These are phyloP conservation scores for Podaxis mareebaensis DNA, from an alignment of 768 basidiomycete species.

Conservation along the genomic window DNA sequence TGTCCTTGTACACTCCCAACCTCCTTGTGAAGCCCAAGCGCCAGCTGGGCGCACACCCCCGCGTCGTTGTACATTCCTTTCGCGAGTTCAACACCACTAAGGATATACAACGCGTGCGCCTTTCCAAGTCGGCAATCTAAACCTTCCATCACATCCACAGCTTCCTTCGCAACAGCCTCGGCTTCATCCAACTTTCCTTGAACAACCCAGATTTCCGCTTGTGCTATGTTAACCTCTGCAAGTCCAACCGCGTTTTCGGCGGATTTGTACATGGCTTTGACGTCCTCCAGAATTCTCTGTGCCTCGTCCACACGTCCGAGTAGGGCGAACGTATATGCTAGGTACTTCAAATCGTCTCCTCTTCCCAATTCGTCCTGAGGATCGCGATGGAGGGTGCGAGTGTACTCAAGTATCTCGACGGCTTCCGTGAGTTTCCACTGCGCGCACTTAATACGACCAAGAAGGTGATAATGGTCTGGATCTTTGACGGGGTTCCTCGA, in stretches of 20 bases:
- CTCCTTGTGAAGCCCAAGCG: slow-evolving; percentile 21
- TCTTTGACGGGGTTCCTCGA: slow-evolving; percentile 23
- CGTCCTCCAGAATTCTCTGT: neutral
- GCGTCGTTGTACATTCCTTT: slow-evolving; percentile 22
- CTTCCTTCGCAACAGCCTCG: neutral
- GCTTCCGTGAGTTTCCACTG: slow-evolving; percentile 11
- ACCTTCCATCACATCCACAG: neutral
- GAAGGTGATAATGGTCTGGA: slow-evolving; percentile 28
- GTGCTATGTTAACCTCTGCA: neutral
- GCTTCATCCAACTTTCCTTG: slow-evolving; percentile 2
- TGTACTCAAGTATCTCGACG: neutral
- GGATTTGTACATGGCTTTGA: neutral
- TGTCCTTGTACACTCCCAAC: slow-evolving; percentile 21
- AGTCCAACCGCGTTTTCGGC: slow-evolving; percentile 5
- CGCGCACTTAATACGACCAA: slow-evolving; percentile 17
- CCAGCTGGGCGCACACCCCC: slow-evolving; percentile 10
- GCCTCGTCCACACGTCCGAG: slow-evolving; percentile 10
- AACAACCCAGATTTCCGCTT: slow-evolving; percentile 6
- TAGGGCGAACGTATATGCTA: neutral
- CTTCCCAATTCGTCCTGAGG: slow-evolving; percentile 10
- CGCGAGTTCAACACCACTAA: slow-evolving; percentile 22
- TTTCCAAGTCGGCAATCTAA: slow-evolving; percentile 9
- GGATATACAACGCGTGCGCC: slow-evolving; percentile 9
- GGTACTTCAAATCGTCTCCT: slow-evolving; percentile 13
- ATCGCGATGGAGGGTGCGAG: neutral